These are phyloP conservation scores for Clathrospora elynae DNA, from an alignment of 2,329 filamentous ascomycete species.

Conservation along the genomic window DNA sequence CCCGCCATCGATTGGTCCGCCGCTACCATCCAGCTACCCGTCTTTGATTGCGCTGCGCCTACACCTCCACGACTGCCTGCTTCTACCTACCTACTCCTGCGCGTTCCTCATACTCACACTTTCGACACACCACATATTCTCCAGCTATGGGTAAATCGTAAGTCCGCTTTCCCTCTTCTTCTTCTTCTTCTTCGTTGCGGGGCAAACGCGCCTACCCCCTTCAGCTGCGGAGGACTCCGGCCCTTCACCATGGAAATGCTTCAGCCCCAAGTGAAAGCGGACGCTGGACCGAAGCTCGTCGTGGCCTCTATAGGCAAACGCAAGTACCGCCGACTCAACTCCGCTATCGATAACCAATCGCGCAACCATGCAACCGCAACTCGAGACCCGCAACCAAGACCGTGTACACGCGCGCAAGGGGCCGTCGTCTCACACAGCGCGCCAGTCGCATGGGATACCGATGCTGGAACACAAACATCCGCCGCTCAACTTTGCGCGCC, in stretches of 20 bases:
- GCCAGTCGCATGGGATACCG: slow-evolving; percentile 26
- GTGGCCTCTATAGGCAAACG: slow-evolving; percentile 13
- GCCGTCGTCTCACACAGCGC: slow-evolving; percentile 19
- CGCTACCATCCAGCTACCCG: slow-evolving; percentile 16
- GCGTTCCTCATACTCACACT: slow-evolving; percentile 5
- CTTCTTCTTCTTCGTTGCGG: slow-evolving; percentile 21
- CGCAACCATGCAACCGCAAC: slow-evolving; percentile 18
- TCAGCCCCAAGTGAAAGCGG: slow-evolving; percentile 8
- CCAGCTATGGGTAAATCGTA: slow-evolving; percentile 51
- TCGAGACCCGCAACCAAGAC: slow-evolving; percentile 7
- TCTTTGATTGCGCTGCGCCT: slow-evolving; percentile 20
- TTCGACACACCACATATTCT: slow-evolving; percentile 6
- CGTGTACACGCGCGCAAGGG: slow-evolving; percentile 7
- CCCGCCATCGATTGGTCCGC: slow-evolving; percentile 28
- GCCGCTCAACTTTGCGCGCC: slow-evolving; percentile 42
- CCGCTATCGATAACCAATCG: slow-evolving; percentile 10
- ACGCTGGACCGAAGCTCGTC: slow-evolving; percentile 6
- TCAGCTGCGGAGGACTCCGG: slow-evolving; percentile 22
- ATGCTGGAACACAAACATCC: slow-evolving; percentile 30
- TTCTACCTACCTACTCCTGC: slow-evolving; percentile 15
- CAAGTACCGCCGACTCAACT: slow-evolving; percentile 4
- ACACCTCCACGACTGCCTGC: slow-evolving; percentile 20
- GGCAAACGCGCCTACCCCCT: slow-evolving; percentile 16
- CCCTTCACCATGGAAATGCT: slow-evolving; percentile 23
- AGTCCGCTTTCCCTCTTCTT: slow-evolving; percentile 32